Evolutionary conservation across 2,329 filamentous ascomycete species (phyloP), one percentile per base, ranked within the genome.

Genomic region (Nectriaceae sp.): DNA sequence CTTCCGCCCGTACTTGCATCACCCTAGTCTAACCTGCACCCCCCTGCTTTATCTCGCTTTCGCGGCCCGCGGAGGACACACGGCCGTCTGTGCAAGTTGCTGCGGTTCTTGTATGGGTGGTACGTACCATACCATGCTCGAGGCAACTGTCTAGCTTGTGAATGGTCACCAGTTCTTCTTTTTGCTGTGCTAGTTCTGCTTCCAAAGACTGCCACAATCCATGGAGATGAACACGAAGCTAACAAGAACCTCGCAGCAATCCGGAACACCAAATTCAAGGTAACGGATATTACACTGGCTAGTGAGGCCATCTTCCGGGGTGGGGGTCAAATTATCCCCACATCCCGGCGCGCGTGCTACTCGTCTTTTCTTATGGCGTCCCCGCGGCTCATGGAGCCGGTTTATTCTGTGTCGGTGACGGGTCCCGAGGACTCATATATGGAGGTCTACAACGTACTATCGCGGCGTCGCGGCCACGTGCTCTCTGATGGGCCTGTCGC

Each of bases 341-440:
- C 94, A 1, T 87, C 92, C 49, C 87, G 94, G 45, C 84, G 94
- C 47, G 91, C 94, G 11, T 93, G 94, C 70, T 99, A 99, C 72
- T 93, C 88, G 5, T 94, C 90, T 15, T 99, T 99, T 77, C 78
- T 99, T 40, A 97, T 97, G 90, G 93, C 94, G 3, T 94, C 90
- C 19, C 94, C 94, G 21, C 85, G 94, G 39, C 80, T 99, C 22
- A 97, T 99, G 92, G 94, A 99, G 71, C 94, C 94, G 1, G 82
- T 97, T 39, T 99, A 97, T 73, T 83, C 87, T 4, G 93, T 93
- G 61, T 90, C 88, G 36, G 96, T 97, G 83, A 94, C 90, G 4
- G 93, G 93, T 0, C 91, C 91, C 15, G 89, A 94, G 49, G 90
- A 95, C 64, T 88, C 90, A 0, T 90, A 96, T 47, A 87, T 87